phyloP scores from a whole-genome alignment of 2,329 filamentous ascomycete species.

The Fusarium sp. region DNA sequence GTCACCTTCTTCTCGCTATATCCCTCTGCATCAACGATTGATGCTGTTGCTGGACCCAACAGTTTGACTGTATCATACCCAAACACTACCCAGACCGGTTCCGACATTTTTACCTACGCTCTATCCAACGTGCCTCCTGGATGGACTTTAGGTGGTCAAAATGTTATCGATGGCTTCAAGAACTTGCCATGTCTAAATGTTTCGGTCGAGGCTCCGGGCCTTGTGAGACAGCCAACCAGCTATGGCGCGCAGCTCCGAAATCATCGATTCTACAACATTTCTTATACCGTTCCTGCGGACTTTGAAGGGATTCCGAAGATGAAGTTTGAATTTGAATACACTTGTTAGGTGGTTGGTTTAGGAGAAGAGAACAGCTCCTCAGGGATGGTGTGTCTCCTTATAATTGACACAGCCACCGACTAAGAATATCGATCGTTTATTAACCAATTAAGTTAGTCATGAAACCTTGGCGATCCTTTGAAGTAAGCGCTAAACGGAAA shows the following conservation, averaged over 20 bases:
- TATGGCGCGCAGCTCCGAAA: slow-evolving; percentile 58
- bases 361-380: no score
- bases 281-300: slow-evolving; percentile 59
- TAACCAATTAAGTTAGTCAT: no score
- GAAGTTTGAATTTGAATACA: slow-evolving; percentile 53
- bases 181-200: slow-evolving; percentile 58
- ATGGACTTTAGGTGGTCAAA: slow-evolving; percentile 55
- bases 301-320: slow-evolving; percentile 59
- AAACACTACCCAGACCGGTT: slow-evolving; percentile 57
- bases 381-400: no score
- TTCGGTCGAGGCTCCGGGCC: slow-evolving; percentile 55
- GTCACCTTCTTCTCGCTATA: slow-evolving; percentile 59
- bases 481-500: no score
- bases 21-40: slow-evolving; percentile 60
- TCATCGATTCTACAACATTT: slow-evolving; percentile 63
- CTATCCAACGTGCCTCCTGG: slow-evolving; percentile 57
- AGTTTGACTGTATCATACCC: slow-evolving; percentile 57
- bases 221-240: slow-evolving; percentile 54
- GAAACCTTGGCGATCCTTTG: no score
- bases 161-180: slow-evolving; percentile 52
- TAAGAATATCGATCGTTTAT: no score
- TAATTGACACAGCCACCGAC: no score
- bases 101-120: slow-evolving; percentile 58
- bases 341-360: slow-evolving; percentile 34
- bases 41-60: slow-evolving; percentile 55